phyloP scores from a whole-genome alignment of 75 land plant species.

The Cunninghamia lanceolata region DNA sequence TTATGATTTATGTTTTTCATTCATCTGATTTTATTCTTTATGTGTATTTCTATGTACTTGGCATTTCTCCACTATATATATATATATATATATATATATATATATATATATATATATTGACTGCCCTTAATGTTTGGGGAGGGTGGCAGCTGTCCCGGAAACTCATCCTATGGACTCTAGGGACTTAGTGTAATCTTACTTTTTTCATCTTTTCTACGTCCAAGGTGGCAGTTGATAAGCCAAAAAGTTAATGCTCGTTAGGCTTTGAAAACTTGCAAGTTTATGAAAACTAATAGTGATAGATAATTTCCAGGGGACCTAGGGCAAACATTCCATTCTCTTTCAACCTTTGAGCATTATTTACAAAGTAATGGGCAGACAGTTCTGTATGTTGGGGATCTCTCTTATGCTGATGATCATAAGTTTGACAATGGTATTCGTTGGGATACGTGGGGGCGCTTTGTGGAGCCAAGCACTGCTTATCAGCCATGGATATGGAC shows the following conservation, averaged over 20 bases:
- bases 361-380: constrained; percentile 65
- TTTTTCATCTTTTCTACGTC: neutral
- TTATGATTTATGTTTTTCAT: no score
- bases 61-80: no score
- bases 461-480: constrained; percentile 74
- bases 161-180: neutral
- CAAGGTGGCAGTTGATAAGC: neutral
- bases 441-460: constrained; percentile 94
- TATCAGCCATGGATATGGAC: constrained; percentile 99
- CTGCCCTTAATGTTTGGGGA: neutral
- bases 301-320: no score
- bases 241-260: neutral
- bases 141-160: neutral
- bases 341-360: constrained; percentile 76
- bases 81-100: no score
- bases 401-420: constrained; percentile 91
- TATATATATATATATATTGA: no score
- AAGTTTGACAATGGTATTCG: constrained; percentile 60
- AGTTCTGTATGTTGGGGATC: constrained; percentile 84
- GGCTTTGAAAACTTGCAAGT: neutral
- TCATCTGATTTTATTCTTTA: no score
- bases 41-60: no score
- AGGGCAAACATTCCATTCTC: no score
- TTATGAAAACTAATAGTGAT: neutral
- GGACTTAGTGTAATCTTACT: neutral